Evolutionary conservation across 164 flowering plant species (phyloP), one percentile per base, ranked within the genome.

Genomic region (Chloranthus sessilifolius): DNA sequence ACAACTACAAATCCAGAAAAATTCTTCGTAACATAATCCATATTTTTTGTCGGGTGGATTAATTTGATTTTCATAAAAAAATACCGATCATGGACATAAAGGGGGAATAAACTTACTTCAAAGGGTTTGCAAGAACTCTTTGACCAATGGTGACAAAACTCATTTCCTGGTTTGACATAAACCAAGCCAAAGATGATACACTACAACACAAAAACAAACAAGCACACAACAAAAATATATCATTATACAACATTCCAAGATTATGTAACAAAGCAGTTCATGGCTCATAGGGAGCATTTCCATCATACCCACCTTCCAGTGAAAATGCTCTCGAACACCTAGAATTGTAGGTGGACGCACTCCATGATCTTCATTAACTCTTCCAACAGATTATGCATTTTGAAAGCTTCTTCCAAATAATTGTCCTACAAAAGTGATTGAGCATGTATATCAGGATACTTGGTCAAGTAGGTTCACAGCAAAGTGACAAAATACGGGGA

Each of bases 391-490:
- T 94, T 94, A 20, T 97, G 87, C 97, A 94, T 87, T 73, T 94
- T 94, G n/a, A 94, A 70, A 60, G 99, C 99, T 80, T 94, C 99
- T 81, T 94, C 99, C 74, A 94, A 61, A 67, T 94, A 94, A 63
- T 94, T 89, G 56, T 94, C 99, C 99, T 94, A 59, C 48, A n/a
- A 61, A n/a, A n/a, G n/a, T n/a, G n/a, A n/a, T n/a, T n/a, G n/a
- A n/a, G n/a, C n/a, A n/a, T n/a, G n/a, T n/a, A n/a, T n/a, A n/a
- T n/a, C n/a, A n/a, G n/a, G n/a, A n/a, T n/a, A n/a, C n/a, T n/a
- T n/a, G n/a, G n/a, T n/a, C n/a, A n/a, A n/a, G n/a, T n/a, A n/a
- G n/a, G n/a, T n/a, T n/a, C n/a, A n/a, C n/a, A 25, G 15, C 28
- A 25, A 7, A 27, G 27, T 25, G 33, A 17, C 7, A 20, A 21